phyloP scores from a whole-genome alignment of 2,329 filamentous ascomycete genomes.

The Fusarium temperatum region DNA sequence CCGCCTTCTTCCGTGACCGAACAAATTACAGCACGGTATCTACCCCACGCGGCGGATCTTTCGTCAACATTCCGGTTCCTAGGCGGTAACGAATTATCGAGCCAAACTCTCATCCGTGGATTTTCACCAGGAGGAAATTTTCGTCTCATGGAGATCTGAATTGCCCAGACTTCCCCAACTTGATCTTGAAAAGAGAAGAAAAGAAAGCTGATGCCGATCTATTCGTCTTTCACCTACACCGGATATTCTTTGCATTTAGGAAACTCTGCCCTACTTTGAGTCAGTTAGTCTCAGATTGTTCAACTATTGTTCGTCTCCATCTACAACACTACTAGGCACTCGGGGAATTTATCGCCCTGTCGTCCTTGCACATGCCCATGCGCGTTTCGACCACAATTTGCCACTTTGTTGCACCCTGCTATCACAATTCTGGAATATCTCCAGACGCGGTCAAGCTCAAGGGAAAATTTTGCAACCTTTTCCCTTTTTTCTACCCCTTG shows the following conservation, averaged over 20 bases:
- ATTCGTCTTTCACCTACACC: conserved; percentile 2
- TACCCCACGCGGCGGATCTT: conserved; percentile 41
- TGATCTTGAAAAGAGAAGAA: conserved; percentile 29
- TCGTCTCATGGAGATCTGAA: conserved; percentile 37
- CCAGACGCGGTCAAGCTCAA: conserved; percentile 34
- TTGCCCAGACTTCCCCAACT: conserved; percentile 13
- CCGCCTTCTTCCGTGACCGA: conserved; percentile 32
- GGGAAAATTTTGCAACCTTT: conserved; percentile 37
- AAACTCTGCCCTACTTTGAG: conserved; percentile 9
- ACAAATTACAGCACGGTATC: conserved; percentile 37
- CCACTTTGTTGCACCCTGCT: conserved; percentile 41
- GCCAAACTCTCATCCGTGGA: conserved; percentile 30
- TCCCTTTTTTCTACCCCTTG: conserved; percentile 20
- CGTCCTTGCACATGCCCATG: conserved; percentile 42
- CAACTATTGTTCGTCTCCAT: conserved; percentile 26
- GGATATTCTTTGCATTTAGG: conserved; percentile 2
- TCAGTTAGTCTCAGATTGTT: conserved; percentile 13
- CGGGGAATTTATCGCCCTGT: conserved; percentile 41
- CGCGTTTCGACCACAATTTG: conserved; percentile 39
- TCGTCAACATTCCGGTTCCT: conserved; percentile 33
- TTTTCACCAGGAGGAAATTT: conserved; percentile 33
- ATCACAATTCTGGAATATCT: conserved; percentile 41
- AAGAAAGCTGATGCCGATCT: conserved; percentile 15
- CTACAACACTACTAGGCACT: conserved; percentile 17
- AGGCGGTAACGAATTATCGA: conserved; percentile 39